Evolutionary conservation across 1,139 yeast genomes (phyloP).

Genomic region (Saccharomyces hybrid): DNA sequence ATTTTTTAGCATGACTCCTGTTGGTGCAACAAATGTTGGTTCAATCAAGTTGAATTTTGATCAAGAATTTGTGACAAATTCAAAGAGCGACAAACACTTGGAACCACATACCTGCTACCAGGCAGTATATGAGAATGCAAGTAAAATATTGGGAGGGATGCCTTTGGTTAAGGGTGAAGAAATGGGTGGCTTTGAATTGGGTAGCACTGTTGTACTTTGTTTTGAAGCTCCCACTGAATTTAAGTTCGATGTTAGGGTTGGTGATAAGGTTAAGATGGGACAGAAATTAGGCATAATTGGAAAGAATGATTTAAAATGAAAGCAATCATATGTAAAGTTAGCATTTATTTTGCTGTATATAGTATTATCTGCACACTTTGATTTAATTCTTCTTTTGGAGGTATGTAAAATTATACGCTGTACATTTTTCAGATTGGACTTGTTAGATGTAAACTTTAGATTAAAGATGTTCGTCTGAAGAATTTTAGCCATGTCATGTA

Average conservation of each 20-base stretch:
- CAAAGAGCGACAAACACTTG: constrained; percentile 30
- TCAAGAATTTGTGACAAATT: constrained; percentile 77
- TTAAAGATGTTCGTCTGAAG: neutral
- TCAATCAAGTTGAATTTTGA: constrained; percentile 89
- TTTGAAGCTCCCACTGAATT: constrained; percentile 90
- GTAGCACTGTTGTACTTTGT: constrained; percentile 90
- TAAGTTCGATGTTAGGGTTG: constrained; percentile 59
- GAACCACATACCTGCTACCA: constrained; percentile 81
- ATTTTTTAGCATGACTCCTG: constrained; percentile 97
- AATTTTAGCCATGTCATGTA: neutral
- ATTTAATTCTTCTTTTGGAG: neutral
- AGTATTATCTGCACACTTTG: constrained; percentile 1
- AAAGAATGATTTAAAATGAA: constrained; percentile 17
- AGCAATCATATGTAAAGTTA: constrained; percentile 12
- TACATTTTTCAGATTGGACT: neutral
- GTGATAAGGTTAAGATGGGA: constrained; percentile 81
- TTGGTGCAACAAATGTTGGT: constrained; percentile 98
- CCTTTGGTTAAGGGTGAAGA: constrained; percentile 91
- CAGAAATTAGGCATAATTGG: constrained; percentile 56
- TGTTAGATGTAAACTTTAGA: neutral
- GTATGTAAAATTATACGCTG: neutral
- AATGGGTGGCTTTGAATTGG: constrained; percentile 95
- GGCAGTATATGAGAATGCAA: constrained; percentile 83
- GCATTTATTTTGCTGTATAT: neutral
- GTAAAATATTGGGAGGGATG: constrained; percentile 72